These are phyloP conservation scores for Forsythia viridissima DNA, from an alignment of 257 asterid species.

Conservation along the genomic window DNA sequence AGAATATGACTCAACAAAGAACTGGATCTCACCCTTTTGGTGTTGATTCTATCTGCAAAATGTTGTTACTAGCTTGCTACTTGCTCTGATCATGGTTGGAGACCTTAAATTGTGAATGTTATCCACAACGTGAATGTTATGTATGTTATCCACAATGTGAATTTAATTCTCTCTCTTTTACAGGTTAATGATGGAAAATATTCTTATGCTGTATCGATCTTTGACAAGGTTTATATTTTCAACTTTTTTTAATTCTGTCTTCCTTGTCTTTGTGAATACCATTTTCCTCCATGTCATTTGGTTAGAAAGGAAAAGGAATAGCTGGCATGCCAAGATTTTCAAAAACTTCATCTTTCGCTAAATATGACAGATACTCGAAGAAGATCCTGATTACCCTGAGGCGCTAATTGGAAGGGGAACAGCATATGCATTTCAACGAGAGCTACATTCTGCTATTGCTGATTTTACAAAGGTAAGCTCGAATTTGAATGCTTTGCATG, in stretches of 20 bases:
- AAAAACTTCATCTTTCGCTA: constrained; percentile 23
- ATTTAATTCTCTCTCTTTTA: constrained; percentile 33
- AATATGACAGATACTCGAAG: constrained; percentile 66
- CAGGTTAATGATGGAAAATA: constrained; percentile 98
- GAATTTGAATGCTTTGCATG: constrained; percentile 16
- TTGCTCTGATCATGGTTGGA: constrained; percentile 19
- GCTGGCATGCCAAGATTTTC: constrained; percentile 19
- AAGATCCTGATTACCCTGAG: constrained; percentile 92
- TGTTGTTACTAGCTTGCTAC: neutral
- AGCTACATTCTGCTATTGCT: constrained; percentile 89
- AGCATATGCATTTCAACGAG: constrained; percentile 95
- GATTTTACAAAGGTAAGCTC: constrained; percentile 82
- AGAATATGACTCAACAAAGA: constrained; percentile 7
- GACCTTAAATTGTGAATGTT: constrained; percentile 5
- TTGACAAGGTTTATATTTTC: constrained; percentile 71
- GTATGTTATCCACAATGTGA: constrained; percentile 21
- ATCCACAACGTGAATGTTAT: constrained; percentile 22
- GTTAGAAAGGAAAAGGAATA: constrained; percentile 19
- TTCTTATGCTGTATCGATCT: constrained; percentile 79
- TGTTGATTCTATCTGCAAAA: constrained; percentile 10
- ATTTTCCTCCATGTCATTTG: constrained; percentile 22
- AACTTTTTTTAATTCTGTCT: constrained; percentile 16
- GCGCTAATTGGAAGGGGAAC: constrained; percentile 99
- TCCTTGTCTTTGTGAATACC: constrained; percentile 18
- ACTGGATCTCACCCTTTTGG: constrained; percentile 6